Conservation (phyloP, 2,329 filamentous ascomycete genomes). For the Cercospora sp. region DNA sequence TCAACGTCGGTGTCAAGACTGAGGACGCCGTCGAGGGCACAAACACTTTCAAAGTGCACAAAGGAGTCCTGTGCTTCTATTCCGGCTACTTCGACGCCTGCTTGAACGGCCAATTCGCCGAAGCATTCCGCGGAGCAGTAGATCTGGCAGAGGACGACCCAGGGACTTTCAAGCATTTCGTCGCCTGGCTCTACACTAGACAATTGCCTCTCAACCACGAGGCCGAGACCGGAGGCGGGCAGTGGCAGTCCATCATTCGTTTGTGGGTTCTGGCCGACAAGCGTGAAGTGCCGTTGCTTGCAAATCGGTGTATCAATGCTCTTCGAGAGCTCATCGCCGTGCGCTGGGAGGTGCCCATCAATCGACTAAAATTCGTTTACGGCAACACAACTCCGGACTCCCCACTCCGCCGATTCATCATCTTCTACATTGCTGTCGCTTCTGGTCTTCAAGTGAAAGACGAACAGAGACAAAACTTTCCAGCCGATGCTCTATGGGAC, state of each 20-base stretch:
- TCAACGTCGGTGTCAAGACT: neutral
- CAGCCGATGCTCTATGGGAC: too few relatives aligned
- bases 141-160: too few relatives aligned
- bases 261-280: neutral
- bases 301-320: neutral
- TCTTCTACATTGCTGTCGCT: too few relatives aligned
- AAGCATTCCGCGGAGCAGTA: neutral
- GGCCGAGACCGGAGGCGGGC: too few relatives aligned
- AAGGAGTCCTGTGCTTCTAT: neutral
- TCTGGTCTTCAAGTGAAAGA: too few relatives aligned
- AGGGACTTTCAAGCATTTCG: neutral
- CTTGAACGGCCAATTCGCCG: neutral
- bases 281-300: neutral
- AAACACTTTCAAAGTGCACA: neutral
- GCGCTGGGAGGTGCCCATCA: neutral
- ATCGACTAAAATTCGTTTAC: neutral
- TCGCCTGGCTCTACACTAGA: neutral
- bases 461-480: too few relatives aligned
- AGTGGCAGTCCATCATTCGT: too few relatives aligned
- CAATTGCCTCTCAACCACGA: neutral
- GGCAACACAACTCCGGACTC: neutral
- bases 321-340: neutral
- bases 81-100: neutral
- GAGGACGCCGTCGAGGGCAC: neutral
- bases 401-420: neutral